Evolutionary conservation across 2,329 filamentous ascomycete species (phyloP), one percentile per base, ranked within the genome.

Genomic region (Cordyceps militaris): DNA sequence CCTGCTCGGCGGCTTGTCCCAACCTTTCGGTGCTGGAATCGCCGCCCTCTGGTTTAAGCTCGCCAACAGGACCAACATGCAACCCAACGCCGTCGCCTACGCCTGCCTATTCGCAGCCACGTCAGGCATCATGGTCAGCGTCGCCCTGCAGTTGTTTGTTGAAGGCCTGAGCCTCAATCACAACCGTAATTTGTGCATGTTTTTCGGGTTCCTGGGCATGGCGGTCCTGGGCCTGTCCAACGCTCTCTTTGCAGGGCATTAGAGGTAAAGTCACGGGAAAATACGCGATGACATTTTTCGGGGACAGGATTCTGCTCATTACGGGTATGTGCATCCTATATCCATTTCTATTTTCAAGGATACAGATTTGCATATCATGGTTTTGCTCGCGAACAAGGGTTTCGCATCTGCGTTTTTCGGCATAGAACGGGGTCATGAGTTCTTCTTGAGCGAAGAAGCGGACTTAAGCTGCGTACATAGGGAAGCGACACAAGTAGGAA

Each of bases 91-190:
- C n/a, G 76, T 78, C n/a, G 79, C 79, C 0, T 93, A 94, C 66
- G 89, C 86, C 0, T 82, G 82, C 54, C 86, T 97, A 74, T 99
- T 99, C 75, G 92, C 91, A 7, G 77, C 86, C 10, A 97, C 93
- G 0, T 86, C 91, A 1, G 94, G 94, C 1, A 95, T 99, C 65
- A 97, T 99, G 94, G 87, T 91, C 28, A 94, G 88, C 65, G 94
- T 99, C 30, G 91, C 88, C 3, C 73, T 99, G 67, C 89, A 95
- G 73, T 76, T 99, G 7, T 93, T 97, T 67, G 86, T 88, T 3
- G 92, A 99, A 76, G 88, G 87, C 63, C 71, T 96, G 68, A 88
- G 87, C 59, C 73, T 97, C 67, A 92, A 90, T 63, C 91, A 95
- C 74, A 86, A 86, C 66, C 80, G 86, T 61, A 85, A 86, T 60